A percentile compares a stretch with the other conserved stretches of the same genome.
phyloP scores from a whole-genome alignment of 768 basidiomycete genomes.

The Lentinula sp. region DNA sequence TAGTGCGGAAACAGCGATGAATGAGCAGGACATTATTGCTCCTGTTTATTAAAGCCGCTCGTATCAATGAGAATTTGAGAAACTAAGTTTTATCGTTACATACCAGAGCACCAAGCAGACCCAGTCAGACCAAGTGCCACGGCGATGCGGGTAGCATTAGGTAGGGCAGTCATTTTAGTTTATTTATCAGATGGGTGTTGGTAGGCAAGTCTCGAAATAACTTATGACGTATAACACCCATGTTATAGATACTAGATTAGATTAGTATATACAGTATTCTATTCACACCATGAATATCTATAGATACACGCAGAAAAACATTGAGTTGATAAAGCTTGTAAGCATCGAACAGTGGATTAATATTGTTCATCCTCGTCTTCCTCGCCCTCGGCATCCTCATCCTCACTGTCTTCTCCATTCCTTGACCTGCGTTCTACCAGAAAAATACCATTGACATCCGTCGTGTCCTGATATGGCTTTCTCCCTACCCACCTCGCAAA shows the following conservation, averaged over 20 bases:
- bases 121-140: not conserved
- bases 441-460: not conserved
- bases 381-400: not conserved
- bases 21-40: not conserved
- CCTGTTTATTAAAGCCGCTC: not conserved
- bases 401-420: not conserved
- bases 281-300: too few species aligned
- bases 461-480: not conserved
- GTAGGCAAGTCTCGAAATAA: too few species aligned
- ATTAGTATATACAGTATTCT: too few species aligned
- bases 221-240: too few species aligned
- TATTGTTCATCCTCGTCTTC: not conserved
- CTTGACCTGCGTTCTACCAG: not conserved
- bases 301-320: too few species aligned
- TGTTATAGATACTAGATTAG: too few species aligned
- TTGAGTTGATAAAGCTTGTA: too few species aligned
- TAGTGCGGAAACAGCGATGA: not conserved
- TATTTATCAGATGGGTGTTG: too few species aligned
- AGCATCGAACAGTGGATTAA: too few species aligned
- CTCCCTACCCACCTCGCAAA: constrained; percentile 1
- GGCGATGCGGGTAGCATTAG: not conserved
- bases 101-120: constrained; percentile 2
- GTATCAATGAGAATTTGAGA: too few species aligned
- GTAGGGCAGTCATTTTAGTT: not conserved
- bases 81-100: not conserved